Evolutionary conservation across 2,329 filamentous ascomycete genomes (phyloP), one percentile per base, ranked within the genome.

Genomic region (Apiospora pterosperma): DNA sequence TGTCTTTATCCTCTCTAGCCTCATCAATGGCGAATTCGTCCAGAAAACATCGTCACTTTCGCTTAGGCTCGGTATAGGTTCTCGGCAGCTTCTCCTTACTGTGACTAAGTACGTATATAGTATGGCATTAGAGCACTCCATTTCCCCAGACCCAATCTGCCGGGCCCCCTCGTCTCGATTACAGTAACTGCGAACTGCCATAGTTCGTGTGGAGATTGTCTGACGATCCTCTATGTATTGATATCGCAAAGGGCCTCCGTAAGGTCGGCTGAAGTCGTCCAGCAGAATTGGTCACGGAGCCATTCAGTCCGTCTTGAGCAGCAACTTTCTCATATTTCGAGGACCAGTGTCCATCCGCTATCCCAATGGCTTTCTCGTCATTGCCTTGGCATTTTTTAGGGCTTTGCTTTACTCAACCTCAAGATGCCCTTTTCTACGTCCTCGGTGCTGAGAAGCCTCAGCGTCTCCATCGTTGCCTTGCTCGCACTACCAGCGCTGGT

Each of bases 1-100:
- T 66, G 65, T 39, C 59, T 66, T 66, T 66, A 62, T 38, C 65
- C 65, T 52, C 48, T 36, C 61, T 36, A 23, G 16, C 19, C 25
- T 36, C 14, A 28, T 36, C 61, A 55, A 34, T 55, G 48, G 63
- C 61, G 41, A 61, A 12, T 31, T 7, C 60, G 38, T 16, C n/a
- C 61, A 38, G 44, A 21, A 39, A 55, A 28, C 34, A 48, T 61
- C 59, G 41, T 62, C 48, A 38, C 38, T 28, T 25, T 62, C 63
- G 63, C 63, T 62, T 65, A 65, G 63, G 25, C 28, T 62, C 63
- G 60, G 63, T 62, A 62, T 58, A 36, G 31, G 21, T n/a, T 28
- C 38, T 41, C 31, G 61, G 34, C 6, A 28, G 38, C 36, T 36
- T 62, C 31, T 52, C 60, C 28, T 19, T n/a, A 34, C 28, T 11